Percentiles rank a stretch among this genome's conserved stretches.
phyloP scores from a whole-genome alignment of 192 early-diverging fungal genomes.

The Piromyces sp. region DNA sequence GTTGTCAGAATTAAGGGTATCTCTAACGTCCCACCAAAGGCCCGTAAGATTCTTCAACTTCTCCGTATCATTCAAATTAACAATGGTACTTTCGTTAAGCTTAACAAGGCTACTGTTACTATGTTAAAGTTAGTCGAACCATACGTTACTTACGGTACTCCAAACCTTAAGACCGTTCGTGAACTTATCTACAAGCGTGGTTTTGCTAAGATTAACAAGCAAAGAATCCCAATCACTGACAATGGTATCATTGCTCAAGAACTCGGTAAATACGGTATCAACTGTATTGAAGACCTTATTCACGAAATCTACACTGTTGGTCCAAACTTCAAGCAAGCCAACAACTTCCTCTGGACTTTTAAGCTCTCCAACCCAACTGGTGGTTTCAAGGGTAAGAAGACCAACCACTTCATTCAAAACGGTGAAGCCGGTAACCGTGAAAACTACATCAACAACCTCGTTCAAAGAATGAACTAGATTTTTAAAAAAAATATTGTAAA shows the following conservation, averaged over 20 bases:
- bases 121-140: constrained; percentile 94
- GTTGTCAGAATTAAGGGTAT: constrained; percentile 99
- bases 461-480: constrained; percentile 89
- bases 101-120: constrained; percentile 91
- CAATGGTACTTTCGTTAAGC: constrained; percentile 86
- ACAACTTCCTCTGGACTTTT: constrained; percentile 99
- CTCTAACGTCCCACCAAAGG: constrained; percentile 98
- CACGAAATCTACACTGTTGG: constrained; percentile 98
- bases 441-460: constrained; percentile 86
- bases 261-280: constrained; percentile 86
- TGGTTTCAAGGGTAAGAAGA: constrained; percentile 85
- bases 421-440: constrained; percentile 97
- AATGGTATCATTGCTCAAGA: constrained; percentile 84
- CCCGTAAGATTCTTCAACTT: constrained; percentile 97
- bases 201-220: constrained; percentile 94
- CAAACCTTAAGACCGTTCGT: constrained; percentile 95
- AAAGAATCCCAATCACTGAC: constrained; percentile 89
- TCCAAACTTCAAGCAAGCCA: constrained; percentile 82
- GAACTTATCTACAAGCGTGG: constrained; percentile 99
- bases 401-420: constrained; percentile 88
- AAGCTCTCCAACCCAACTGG: constrained; percentile 96
- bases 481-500: background rate
- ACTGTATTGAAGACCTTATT: constrained; percentile 93
- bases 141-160: constrained; percentile 83
- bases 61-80: constrained; percentile 99